Conservation (phyloP, 352 stramenopile species). For the Globisporangium nagaii region DNA sequence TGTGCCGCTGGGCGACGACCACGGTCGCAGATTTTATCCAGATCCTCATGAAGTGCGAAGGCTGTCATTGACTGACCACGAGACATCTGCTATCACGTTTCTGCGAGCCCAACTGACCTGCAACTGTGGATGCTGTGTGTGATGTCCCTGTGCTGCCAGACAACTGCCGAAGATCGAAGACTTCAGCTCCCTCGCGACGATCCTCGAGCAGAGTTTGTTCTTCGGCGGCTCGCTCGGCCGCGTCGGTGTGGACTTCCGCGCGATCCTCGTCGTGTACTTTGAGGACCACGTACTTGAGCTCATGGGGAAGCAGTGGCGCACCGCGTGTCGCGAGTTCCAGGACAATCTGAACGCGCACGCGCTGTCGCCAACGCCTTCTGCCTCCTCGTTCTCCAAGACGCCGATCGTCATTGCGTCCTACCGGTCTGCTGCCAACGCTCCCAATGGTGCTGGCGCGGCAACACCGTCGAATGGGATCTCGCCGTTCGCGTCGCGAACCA, state of each 20-base stretch:
- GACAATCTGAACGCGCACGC: conserved; percentile 45
- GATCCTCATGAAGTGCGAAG: conserved; percentile 67
- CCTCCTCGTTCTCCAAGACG: conserved; percentile 31
- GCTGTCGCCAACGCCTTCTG: conserved; percentile 9
- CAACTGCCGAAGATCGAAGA: conserved; percentile 84
- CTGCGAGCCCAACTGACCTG: no score
- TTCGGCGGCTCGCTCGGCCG: conserved; percentile 77
- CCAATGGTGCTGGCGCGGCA: not conserved
- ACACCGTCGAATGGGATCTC: conserved; percentile 9
- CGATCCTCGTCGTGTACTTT: conserved; percentile 77
- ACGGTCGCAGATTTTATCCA: conserved; percentile 79
- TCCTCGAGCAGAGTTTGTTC: conserved; percentile 82
- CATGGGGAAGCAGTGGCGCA: conserved; percentile 54
- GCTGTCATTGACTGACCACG: not conserved
- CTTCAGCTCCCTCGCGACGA: conserved; percentile 72
- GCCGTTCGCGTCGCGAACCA: not conserved
- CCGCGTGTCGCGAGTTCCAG: conserved; percentile 56
- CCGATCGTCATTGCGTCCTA: conserved; percentile 72
- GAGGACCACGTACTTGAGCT: conserved; percentile 71
- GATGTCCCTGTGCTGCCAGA: conserved; percentile 23
- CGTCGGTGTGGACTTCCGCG: conserved; percentile 79
- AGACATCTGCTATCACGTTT: no score
- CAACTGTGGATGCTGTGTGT: no score
- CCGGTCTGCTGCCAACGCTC: conserved; percentile 22
- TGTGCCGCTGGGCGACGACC: conserved; percentile 76